Percentiles rank a stretch among this genome's conserved stretches.
Conservation (phyloP, 768 basidiomycete genomes). For the Exsudoporus frostii region DNA sequence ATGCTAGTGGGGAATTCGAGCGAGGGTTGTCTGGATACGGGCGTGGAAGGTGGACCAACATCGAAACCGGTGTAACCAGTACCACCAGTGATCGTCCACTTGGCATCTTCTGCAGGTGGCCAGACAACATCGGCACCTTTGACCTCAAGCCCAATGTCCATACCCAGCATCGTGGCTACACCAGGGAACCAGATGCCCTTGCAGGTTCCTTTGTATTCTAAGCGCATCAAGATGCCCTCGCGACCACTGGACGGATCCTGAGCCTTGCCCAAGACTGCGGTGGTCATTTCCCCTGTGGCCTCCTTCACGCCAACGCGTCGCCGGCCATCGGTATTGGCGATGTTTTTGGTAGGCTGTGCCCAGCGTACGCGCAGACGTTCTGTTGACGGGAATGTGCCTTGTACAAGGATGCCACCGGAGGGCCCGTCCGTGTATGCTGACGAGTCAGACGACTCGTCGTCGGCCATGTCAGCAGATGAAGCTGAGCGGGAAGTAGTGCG, state of each 20-base stretch:
- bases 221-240: slow-evolving; percentile 58
- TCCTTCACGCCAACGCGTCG: slow-evolving; percentile 68
- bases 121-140: slow-evolving; percentile 69
- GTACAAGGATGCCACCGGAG: slow-evolving; percentile 62
- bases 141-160: slow-evolving; percentile 69
- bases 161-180: slow-evolving; percentile 74
- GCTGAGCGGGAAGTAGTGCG: slow-evolving; percentile 51
- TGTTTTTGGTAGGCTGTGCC: slow-evolving; percentile 59
- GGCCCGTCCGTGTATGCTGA: slow-evolving; percentile 46
- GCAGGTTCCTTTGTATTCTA: slow-evolving; percentile 72
- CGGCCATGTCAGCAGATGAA: slow-evolving; percentile 70
- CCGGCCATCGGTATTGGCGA: slow-evolving; percentile 50
- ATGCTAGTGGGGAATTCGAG: slow-evolving; percentile 40
- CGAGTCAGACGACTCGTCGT: slow-evolving; percentile 80
- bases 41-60: slow-evolving; percentile 41
- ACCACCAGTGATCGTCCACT: slow-evolving; percentile 65
- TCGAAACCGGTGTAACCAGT: slow-evolving; percentile 72
- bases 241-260: slow-evolving; percentile 35
- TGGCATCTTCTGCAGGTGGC: slow-evolving; percentile 46
- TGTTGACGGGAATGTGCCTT: slow-evolving; percentile 74
- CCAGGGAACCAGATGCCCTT: slow-evolving; percentile 81
- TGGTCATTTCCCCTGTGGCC: slow-evolving; percentile 64
- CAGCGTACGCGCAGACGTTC: slow-evolving; percentile 75
- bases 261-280: slow-evolving; percentile 52
- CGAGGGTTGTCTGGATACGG: slow-evolving; percentile 46